Evolutionary conservation across 495 filamentous ascomycete genomes (phyloP).

Genomic region (Xylaria nigripes): DNA sequence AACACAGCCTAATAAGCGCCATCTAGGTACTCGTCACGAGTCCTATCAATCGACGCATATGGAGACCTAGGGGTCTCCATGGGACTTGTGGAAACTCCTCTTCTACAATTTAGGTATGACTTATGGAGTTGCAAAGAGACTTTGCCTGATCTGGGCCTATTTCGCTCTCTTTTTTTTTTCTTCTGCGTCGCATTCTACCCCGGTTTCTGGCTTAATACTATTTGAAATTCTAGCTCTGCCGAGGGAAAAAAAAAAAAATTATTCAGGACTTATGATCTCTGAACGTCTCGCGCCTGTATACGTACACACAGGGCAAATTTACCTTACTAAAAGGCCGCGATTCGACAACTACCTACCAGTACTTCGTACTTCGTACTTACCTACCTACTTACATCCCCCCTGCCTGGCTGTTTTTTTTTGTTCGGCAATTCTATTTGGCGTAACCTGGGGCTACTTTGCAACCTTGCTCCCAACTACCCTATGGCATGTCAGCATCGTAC

Average conservation of each 20-base stretch:
- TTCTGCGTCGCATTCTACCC: background rate
- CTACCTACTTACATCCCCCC: slow-evolving; percentile 10
- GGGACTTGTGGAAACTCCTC: background rate
- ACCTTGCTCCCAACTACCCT: slow-evolving; percentile 32
- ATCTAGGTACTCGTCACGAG: background rate
- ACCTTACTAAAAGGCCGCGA: slow-evolving; percentile 20
- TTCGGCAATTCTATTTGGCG: slow-evolving; percentile 28
- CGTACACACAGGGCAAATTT: slow-evolving; percentile 13
- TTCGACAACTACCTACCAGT: slow-evolving; percentile 15
- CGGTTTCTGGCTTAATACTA: background rate
- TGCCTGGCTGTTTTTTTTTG: slow-evolving; percentile 13
- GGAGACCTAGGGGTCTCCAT: background rate
- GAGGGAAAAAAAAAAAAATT: background rate
- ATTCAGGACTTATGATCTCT: background rate
- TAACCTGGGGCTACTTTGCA: slow-evolving; percentile 23
- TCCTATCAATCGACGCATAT: background rate
- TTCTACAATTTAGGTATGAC: background rate
- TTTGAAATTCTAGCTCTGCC: slow-evolving; percentile 1
- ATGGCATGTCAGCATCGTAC: slow-evolving; percentile 35
- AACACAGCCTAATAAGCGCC: background rate
- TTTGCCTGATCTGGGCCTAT: slow-evolving; percentile 1
- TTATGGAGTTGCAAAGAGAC: background rate
- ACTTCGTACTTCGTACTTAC: no score
- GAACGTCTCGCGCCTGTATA: slow-evolving; percentile 8
- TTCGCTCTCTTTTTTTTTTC: background rate